Percentiles rank a stretch among this genome's conserved stretches.
Conservation (phyloP, 2,329 filamentous ascomycete genomes). For the Pyrenophora tritici-repentis region DNA sequence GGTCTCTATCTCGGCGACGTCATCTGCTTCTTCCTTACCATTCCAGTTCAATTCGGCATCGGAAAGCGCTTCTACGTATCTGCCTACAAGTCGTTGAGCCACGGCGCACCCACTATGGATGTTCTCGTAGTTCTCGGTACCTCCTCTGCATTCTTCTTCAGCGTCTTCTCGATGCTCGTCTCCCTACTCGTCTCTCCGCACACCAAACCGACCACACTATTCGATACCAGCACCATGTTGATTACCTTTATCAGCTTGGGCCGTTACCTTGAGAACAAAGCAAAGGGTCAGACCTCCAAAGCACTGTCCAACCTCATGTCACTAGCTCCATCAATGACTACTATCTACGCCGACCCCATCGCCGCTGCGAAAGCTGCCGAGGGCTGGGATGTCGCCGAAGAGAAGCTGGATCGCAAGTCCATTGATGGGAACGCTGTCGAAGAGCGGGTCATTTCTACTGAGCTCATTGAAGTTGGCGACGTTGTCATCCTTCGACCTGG, state of each 20-base stretch:
- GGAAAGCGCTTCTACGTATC: slow-evolving; percentile 92
- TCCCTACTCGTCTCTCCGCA: slow-evolving; percentile 78
- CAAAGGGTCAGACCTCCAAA: slow-evolving; percentile 95
- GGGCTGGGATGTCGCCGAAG: slow-evolving; percentile 64
- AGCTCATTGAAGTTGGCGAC: slow-evolving; percentile 91
- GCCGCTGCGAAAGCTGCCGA: slow-evolving; percentile 90
- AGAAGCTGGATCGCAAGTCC: slow-evolving; percentile 52
- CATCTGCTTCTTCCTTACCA: slow-evolving; percentile 79
- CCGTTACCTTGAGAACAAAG: slow-evolving; percentile 88
- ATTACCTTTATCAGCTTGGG: slow-evolving; percentile 94
- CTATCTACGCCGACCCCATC: slow-evolving; percentile 93
- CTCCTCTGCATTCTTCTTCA: slow-evolving; percentile 95
- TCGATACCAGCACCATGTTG: slow-evolving; percentile 98
- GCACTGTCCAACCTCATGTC: slow-evolving; percentile 95
- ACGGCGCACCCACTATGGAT: slow-evolving; percentile 95
- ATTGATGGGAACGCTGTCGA: slow-evolving; percentile 68
- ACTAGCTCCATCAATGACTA: slow-evolving; percentile 92
- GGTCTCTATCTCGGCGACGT: slow-evolving; percentile 90
- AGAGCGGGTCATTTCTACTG: slow-evolving; percentile 86
- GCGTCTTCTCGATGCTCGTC: slow-evolving; percentile 81
- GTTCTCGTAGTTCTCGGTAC: slow-evolving; percentile 93
- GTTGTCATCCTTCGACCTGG: slow-evolving; percentile 91
- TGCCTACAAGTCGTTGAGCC: slow-evolving; percentile 90
- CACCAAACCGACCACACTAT: slow-evolving; percentile 81
- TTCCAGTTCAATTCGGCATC: slow-evolving; percentile 95